Conservation (phyloP, 2,329 filamentous ascomycete species). For the Nothopassalora personata region DNA sequence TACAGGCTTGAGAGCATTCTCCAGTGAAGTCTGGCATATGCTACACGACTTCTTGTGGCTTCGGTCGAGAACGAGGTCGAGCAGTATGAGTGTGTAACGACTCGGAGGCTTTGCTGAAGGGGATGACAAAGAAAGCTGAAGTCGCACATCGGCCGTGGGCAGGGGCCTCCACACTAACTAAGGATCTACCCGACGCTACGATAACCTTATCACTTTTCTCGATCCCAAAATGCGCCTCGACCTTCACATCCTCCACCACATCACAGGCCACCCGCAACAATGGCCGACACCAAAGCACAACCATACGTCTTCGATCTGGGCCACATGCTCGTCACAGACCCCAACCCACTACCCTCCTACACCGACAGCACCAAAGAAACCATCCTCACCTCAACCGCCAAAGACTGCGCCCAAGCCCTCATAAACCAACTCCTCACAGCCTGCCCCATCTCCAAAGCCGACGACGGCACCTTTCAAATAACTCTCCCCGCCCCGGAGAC, state of each 20-base stretch:
- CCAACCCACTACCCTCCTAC: conserved; percentile 67
- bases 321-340: conserved; percentile 77
- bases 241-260: not conserved
- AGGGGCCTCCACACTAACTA: not conserved
- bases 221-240: not conserved
- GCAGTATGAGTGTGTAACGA: no score
- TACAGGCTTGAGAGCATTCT: not conserved
- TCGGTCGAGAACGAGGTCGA: no score
- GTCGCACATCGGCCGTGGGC: not conserved
- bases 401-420: conserved; percentile 84
- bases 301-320: conserved; percentile 91
- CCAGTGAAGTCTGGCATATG: no score
- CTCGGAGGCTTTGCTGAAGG: no score
- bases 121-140: no score
- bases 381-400: conserved; percentile 66
- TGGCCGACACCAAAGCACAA: conserved; percentile 59
- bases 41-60: no score
- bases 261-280: conserved; percentile 5
- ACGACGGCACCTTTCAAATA: conserved; percentile 63
- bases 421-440: conserved; percentile 92
- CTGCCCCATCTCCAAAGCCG: conserved; percentile 68
- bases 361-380: conserved; percentile 49
- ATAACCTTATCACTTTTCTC: conserved; percentile 1
- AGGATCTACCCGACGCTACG: not conserved
- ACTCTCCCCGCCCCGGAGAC: conserved; percentile 67